Conservation (phyloP, 495 filamentous ascomycete species). For the Penicillium silybi region DNA sequence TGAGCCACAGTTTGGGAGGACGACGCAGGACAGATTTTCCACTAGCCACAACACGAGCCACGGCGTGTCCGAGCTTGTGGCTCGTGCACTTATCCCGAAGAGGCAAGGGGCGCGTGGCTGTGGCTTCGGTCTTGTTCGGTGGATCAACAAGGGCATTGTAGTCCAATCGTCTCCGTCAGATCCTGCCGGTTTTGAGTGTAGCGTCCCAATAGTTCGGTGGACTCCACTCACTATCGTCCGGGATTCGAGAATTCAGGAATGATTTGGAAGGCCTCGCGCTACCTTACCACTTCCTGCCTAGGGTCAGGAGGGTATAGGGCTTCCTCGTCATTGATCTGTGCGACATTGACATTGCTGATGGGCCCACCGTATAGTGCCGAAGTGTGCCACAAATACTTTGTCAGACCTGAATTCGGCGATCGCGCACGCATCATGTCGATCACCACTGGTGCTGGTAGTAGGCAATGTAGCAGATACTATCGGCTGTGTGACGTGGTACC, state of each 20-base stretch:
- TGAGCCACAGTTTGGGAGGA: slow-evolving; percentile 15
- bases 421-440: not conserved
- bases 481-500: not conserved
- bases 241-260: not conserved
- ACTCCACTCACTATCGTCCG: slow-evolving; percentile 8
- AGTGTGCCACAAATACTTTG: not conserved
- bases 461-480: not conserved
- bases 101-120: slow-evolving; percentile 24
- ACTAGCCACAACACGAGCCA: slow-evolving; percentile 23
- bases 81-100: slow-evolving; percentile 18
- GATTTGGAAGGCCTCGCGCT: slow-evolving; percentile 18
- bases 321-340: not conserved
- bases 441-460: not conserved
- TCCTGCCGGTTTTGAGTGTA: slow-evolving; percentile 4
- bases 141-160: slow-evolving; percentile 6
- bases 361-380: not conserved
- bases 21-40: not conserved
- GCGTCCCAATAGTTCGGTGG: slow-evolving; percentile 19
- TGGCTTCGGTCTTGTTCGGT: slow-evolving; percentile 6
- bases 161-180: slow-evolving; percentile 6
- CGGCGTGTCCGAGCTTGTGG: slow-evolving; percentile 23
- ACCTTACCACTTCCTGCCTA: not conserved
- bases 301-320: not conserved
- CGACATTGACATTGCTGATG: not conserved
- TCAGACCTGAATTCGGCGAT: slow-evolving; percentile 5